Percentiles rank a stretch among this genome's conserved stretches.
These are phyloP conservation scores for Arachis stenosperma DNA, from an alignment of 306 rosid species.

Conservation along the genomic window DNA sequence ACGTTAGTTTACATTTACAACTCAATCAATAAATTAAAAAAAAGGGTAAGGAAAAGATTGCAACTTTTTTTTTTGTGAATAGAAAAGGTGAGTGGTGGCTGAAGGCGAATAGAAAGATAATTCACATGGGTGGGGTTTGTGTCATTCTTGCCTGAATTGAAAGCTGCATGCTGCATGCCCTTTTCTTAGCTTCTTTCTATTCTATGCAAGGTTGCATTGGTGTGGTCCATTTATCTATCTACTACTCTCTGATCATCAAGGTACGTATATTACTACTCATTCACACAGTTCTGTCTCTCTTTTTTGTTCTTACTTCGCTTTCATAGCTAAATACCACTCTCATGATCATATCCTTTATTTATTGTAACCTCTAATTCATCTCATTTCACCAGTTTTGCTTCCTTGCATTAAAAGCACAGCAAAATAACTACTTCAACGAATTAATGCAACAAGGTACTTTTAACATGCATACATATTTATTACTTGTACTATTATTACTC, in stretches of 20 bases:
- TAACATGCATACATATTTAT: background rate
- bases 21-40: slow-evolving; percentile 6
- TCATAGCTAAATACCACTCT: background rate
- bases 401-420: slow-evolving; percentile 7
- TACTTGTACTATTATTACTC: too few species aligned
- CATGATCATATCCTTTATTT: background rate
- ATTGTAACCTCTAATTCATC: slow-evolving; percentile 6
- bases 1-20: too few species aligned
- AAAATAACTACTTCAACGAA: background rate
- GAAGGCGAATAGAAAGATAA: slow-evolving; percentile 48
- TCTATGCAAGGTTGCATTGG: background rate
- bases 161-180: slow-evolving; percentile 34
- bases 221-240: slow-evolving; percentile 36
- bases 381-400: background rate
- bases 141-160: slow-evolving; percentile 45
- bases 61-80: slow-evolving; percentile 34
- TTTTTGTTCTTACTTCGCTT: slow-evolving; percentile 28
- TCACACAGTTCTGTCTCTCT: background rate
- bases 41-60: slow-evolving; percentile 36
- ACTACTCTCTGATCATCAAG: background rate
- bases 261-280: too few species aligned
- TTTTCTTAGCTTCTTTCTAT: slow-evolving; percentile 48
- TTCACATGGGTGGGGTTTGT: slow-evolving; percentile 70
- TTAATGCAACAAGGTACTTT: background rate
- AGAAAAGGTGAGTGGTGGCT: slow-evolving; percentile 44